Base-by-base conservation (phyloP, 805 yeast genomes). In the Maudiozyma pseudohumilis region DNA sequence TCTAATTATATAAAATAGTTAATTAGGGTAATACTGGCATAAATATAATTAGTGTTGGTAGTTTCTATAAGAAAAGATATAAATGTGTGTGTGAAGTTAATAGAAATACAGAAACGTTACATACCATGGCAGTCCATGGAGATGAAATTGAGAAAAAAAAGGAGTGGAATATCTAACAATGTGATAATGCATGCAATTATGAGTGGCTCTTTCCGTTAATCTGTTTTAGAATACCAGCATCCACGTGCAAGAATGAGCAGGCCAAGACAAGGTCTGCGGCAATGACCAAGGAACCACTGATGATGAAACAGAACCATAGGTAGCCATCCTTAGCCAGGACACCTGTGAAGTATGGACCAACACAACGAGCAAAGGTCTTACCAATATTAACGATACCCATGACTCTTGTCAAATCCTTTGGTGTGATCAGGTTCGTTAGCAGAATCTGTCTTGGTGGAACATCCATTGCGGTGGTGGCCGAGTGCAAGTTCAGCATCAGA, bases 381-480 rank as follows among this genome's bases (percentile, higher is more conserved):
- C 81, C 86, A 27, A 87, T 77, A 52, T 86, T 87, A 8, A 87
- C 95, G 2, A 82, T 65, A 2, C 96, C 96, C 76, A 87, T 70
- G 1, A 81, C 87, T 47, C 68, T 72, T 2, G 94, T 77, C 34
- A 88, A 63, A 34, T 84, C 92, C 9, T 65, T 58, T 10, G 71
- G 69, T 12, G 69, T 67, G 28, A 87, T 75, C 16, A 85, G 64
- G 2, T 82, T 69, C 0, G 94, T 77, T 35, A 87, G 60, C 29
- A 87, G 65, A 7, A 86, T 74, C 59, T 86, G 95, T 36, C 96
- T 72, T 6, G 96, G 95, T 3, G 86, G 92, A 21, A 86, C 95
- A 55, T 87, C 96, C 88, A 87, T 85, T 2, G 88, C 75, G 2
- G 78, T 67, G 0, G 85, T 74, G 2, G 78, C 61, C 41, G 76